phyloP scores from a whole-genome alignment of 140 eudicot genomes.

The Senecio squalidus region DNA sequence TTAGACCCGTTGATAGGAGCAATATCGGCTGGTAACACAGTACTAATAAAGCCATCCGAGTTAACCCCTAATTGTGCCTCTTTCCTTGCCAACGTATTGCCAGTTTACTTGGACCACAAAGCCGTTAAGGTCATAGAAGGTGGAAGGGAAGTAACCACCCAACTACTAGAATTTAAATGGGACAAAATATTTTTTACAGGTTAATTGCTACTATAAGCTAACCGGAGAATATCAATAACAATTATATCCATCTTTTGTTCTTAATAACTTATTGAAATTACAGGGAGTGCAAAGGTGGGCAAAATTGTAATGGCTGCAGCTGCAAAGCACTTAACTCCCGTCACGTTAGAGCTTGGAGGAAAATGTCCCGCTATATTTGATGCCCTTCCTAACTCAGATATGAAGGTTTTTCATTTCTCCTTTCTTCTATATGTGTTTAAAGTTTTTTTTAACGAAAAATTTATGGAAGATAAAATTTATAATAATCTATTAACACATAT shows the following conservation, averaged over 20 bases:
- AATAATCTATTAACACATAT: not conserved
- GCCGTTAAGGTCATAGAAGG: constrained; percentile 79
- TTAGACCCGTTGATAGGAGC: constrained; percentile 92
- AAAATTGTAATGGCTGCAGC: constrained; percentile 79
- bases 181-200: constrained; percentile 94
- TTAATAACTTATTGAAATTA: not conserved
- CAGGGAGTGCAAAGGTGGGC: constrained; percentile 77
- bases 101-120: constrained; percentile 55
- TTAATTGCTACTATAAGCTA: not conserved
- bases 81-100: constrained; percentile 53
- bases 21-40: constrained; percentile 87
- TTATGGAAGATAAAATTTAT: no score
- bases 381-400: constrained; percentile 46
- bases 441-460: not conserved
- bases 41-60: constrained; percentile 77
- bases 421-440: not conserved
- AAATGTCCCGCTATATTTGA: constrained; percentile 81
- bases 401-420: constrained; percentile 46
- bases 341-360: constrained; percentile 89
- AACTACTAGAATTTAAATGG: constrained; percentile 62
- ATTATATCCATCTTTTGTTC: not conserved
- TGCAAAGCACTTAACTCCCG: constrained; percentile 79
- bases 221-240: not conserved
- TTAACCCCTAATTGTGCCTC: constrained; percentile 65
- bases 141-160: constrained; percentile 43